phyloP scores from a whole-genome alignment of 1,284 basidiomycete genomes.

The Microbotryomycetes sp. region DNA sequence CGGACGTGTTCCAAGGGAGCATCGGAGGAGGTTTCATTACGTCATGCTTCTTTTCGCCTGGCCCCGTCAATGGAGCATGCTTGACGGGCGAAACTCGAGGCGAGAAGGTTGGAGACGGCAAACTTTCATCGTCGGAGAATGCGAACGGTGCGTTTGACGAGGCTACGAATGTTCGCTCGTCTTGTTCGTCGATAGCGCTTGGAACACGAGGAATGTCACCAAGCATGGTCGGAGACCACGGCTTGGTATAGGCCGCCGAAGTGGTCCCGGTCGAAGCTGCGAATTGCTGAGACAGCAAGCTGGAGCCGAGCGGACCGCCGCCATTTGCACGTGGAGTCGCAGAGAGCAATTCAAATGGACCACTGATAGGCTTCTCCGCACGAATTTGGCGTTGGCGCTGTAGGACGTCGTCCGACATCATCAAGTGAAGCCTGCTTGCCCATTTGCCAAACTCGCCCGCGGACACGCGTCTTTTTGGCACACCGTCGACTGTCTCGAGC shows the following conservation, averaged over 20 bases:
- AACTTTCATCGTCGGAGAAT: conserved; percentile 21
- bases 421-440: conserved; percentile 67
- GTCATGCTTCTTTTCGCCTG: no score
- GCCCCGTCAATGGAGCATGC: neutral
- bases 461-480: conserved; percentile 50
- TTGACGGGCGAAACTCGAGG: conserved; percentile 5
- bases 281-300: conserved; percentile 10
- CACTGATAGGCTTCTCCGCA: conserved; percentile 14
- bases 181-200: conserved; percentile 15
- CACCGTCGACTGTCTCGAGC: conserved; percentile 47
- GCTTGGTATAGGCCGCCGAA: neutral
- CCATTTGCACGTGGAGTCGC: conserved; percentile 3
- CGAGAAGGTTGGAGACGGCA: conserved; percentile 27
- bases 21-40: no score
- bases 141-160: neutral
- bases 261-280: conserved; percentile 16
- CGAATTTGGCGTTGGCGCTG: conserved; percentile 36
- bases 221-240: neutral
- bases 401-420: conserved; percentile 40
- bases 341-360: neutral
- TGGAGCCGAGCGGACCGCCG: neutral
- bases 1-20: neutral
- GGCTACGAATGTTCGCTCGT: neutral
- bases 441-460: conserved; percentile 81
- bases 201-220: conserved; percentile 16